phyloP scores from a whole-genome alignment of 345 rosid genomes.

The Lumnitzera littorea region DNA sequence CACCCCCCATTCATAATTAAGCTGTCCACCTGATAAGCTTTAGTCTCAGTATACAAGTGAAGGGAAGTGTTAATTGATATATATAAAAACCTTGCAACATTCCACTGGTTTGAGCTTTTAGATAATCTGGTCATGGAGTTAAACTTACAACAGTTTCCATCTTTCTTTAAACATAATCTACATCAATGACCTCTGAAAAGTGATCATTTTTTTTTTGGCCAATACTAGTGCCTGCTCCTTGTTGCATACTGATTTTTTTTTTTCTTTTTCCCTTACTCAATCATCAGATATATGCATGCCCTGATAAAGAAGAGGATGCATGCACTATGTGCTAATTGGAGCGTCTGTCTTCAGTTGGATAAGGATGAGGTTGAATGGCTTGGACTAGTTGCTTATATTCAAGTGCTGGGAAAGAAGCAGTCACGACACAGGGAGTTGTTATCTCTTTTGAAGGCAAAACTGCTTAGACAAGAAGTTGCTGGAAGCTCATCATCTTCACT shows the following conservation, averaged over 20 bases:
- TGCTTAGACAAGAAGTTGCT: conserved; percentile 24
- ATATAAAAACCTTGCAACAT: no score
- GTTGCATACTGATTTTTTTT: no score
- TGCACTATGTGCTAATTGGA: conserved; percentile 15
- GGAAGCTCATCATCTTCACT: conserved; percentile 24
- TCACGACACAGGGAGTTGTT: conserved; percentile 45
- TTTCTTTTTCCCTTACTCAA: not conserved
- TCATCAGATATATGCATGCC: conserved; percentile 42
- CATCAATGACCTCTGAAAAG: not conserved
- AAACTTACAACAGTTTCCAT: no score
- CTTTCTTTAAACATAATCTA: no score
- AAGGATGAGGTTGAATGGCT: conserved; percentile 74
- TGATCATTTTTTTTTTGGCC: not conserved
- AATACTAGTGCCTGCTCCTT: not conserved
- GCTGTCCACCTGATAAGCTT: no score
- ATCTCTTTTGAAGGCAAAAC: conserved; percentile 25
- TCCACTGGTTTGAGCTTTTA: no score
- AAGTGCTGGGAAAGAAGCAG: conserved; percentile 57
- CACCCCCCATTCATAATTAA: no score
- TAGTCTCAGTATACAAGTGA: no score
- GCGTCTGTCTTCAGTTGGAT: conserved; percentile 26
- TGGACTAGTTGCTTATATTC: conserved; percentile 53
- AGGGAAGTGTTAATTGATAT: no score
- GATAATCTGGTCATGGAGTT: no score
- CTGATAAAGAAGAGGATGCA: conserved; percentile 50